phyloP scores from a whole-genome alignment of 306 rosid genomes.

The Inga leiocalycina region DNA sequence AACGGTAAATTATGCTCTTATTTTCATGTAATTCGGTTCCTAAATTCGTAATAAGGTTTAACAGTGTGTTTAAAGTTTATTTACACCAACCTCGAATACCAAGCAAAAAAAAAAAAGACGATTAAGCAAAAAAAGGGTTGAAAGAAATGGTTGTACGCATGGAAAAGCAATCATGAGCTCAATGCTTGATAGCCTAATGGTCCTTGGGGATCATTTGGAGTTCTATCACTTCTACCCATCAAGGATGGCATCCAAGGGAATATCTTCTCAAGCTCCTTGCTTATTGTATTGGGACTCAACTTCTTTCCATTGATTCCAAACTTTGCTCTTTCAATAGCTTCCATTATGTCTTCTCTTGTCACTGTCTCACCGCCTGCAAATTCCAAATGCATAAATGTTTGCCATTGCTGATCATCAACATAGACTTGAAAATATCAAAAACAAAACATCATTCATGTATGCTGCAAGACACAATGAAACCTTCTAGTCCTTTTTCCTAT shows the following conservation, averaged over 20 bases:
- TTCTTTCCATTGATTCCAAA: slow-evolving; percentile 77
- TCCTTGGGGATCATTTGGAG: slow-evolving; percentile 57
- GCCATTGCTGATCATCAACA: neutral
- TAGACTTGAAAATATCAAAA: slow-evolving; percentile 6
- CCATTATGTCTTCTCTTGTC: slow-evolving; percentile 87
- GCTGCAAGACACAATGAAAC: neutral
- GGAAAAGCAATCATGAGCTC: slow-evolving; percentile 48
- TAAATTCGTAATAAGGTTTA: no score
- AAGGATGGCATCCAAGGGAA: slow-evolving; percentile 94
- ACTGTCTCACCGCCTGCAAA: slow-evolving; percentile 75
- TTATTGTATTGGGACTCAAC: slow-evolving; percentile 52
- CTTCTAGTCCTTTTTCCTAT: neutral
- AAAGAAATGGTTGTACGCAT: neutral
- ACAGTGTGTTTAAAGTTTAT: no score
- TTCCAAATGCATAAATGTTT: slow-evolving; percentile 21
- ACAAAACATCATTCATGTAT: slow-evolving; percentile 1
- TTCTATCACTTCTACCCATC: slow-evolving; percentile 57
- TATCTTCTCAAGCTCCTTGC: slow-evolving; percentile 75
- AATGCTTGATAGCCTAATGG: slow-evolving; percentile 86
- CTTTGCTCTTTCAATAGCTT: slow-evolving; percentile 93
- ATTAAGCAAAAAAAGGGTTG: no score
- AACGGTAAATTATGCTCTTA: no score
- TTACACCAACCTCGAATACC: no score
- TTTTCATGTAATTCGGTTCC: no score
- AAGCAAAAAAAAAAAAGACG: no score